Conservation (phyloP, 768 basidiomycete genomes). For the Boletales sp. region DNA sequence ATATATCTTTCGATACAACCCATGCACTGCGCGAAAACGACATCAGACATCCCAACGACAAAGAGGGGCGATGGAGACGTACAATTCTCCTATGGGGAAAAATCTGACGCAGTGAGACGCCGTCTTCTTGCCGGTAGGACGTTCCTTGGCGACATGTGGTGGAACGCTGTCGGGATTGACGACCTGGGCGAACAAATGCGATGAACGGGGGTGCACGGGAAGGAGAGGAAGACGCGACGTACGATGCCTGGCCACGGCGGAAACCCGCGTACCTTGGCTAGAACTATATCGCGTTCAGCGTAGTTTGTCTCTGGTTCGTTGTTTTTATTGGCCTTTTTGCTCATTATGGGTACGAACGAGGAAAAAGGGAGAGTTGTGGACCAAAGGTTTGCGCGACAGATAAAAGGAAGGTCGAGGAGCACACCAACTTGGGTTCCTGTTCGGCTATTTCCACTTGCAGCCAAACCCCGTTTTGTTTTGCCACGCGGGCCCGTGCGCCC, state of each 20-base stretch:
- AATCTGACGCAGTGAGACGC: conserved; percentile 75
- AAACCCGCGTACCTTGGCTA: conserved; percentile 91
- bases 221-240: conserved; percentile 36
- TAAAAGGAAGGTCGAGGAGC: conserved; percentile 38
- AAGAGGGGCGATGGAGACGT: conserved; percentile 35
- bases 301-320: conserved; percentile 48
- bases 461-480: conserved; percentile 36
- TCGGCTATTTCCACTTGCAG: conserved; percentile 38
- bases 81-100: conserved; percentile 96
- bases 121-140: conserved; percentile 69
- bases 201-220: conserved; percentile 9
- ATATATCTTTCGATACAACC: conserved; percentile 80
- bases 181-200: conserved; percentile 47
- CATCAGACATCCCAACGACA: conserved; percentile 10
- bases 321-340: conserved; percentile 50
- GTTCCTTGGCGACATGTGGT: conserved; percentile 57
- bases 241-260: conserved; percentile 96
- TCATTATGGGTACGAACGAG: conserved; percentile 30
- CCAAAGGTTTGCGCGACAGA: conserved; percentile 30
- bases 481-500: conserved; percentile 39
- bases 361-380: conserved; percentile 17
- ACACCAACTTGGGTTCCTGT: conserved; percentile 37
- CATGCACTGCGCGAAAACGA: conserved; percentile 59
- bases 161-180: conserved; percentile 72
- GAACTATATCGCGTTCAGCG: conserved; percentile 76